Percentiles rank a stretch among this genome's conserved stretches.
These are phyloP conservation scores for Suhomyces bokatorum DNA, from an alignment of 1,139 yeast genomes.

Conservation along the genomic window DNA sequence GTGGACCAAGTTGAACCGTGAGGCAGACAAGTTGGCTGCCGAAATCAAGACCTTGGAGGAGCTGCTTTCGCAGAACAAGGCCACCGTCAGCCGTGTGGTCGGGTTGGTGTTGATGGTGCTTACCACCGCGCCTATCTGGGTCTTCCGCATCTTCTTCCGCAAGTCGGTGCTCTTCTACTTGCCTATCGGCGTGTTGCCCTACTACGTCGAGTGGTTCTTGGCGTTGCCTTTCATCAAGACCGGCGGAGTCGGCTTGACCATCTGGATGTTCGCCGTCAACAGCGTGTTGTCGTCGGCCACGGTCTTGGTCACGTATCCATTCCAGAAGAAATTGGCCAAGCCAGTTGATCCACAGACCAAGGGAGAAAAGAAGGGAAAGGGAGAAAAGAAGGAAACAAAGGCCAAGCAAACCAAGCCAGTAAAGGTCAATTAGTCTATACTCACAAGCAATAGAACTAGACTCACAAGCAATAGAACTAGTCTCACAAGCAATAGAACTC, in stretches of 20 bases:
- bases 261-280: conserved; percentile 49
- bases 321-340: conserved; percentile 21
- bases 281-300: conserved; percentile 30
- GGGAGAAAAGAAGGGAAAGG: not conserved
- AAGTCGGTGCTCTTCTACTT: conserved; percentile 60
- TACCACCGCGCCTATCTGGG: conserved; percentile 49
- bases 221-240: conserved; percentile 61
- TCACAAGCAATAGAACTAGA: no score
- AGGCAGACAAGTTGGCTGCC: conserved; percentile 55
- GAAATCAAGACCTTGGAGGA: conserved; percentile 50
- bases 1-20: conserved; percentile 91
- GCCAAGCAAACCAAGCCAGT: no score
- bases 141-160: conserved; percentile 56
- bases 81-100: conserved; percentile 35
- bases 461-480: no score
- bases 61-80: conserved; percentile 36
- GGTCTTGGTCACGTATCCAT: conserved; percentile 33
- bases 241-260: conserved; percentile 55
- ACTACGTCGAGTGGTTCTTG: conserved; percentile 53
- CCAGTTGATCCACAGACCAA: conserved; percentile 3
- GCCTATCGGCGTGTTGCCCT: conserved; percentile 60
- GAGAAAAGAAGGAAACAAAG: no score
- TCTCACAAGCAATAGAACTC: no score
- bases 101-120: conserved; percentile 27
- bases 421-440: no score